These are phyloP conservation scores for Neonectria magnoliae DNA, from an alignment of 2,329 filamentous ascomycete species.

Conservation along the genomic window DNA sequence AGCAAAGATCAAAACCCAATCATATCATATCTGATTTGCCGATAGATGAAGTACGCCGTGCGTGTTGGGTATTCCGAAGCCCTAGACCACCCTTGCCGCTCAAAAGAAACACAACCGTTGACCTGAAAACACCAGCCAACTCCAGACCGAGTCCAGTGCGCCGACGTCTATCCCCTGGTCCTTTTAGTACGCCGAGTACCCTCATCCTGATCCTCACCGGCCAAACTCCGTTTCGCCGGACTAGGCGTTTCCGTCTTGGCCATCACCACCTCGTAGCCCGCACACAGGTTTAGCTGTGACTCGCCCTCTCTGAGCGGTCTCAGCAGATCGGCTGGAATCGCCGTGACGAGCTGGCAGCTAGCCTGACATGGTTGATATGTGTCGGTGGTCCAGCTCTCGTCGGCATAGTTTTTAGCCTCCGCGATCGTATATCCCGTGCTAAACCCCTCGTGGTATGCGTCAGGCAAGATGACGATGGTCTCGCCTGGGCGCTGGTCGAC, in stretches of 20 bases:
- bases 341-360: constrained; percentile 48
- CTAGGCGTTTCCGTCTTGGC: constrained; percentile 20
- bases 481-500: constrained; percentile 52
- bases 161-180: constrained; percentile 29
- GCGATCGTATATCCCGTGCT: constrained; percentile 55
- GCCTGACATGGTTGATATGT: constrained; percentile 49
- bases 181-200: constrained; percentile 30
- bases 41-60: constrained; percentile 34
- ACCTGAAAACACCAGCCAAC: constrained; percentile 19
- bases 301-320: constrained; percentile 46
- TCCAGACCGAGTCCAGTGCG: constrained; percentile 8
- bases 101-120: constrained; percentile 10
- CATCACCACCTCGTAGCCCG: constrained; percentile 33
- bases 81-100: constrained; percentile 24
- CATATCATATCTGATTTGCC: constrained; percentile 23
- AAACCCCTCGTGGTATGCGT: constrained; percentile 54
- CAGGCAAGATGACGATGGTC: constrained; percentile 52
- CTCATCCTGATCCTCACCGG: constrained; percentile 20
- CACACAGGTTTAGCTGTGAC: constrained; percentile 47
- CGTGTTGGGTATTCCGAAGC: constrained; percentile 40
- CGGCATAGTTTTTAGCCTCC: constrained; percentile 54
- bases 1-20: constrained; percentile 16
- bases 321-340: constrained; percentile 50
- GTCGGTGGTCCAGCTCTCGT: constrained; percentile 48
- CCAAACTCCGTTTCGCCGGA: constrained; percentile 31